Evolutionary conservation across 805 yeast genomes (phyloP).

Genomic region (Metschnikowia arizonensis): DNA sequence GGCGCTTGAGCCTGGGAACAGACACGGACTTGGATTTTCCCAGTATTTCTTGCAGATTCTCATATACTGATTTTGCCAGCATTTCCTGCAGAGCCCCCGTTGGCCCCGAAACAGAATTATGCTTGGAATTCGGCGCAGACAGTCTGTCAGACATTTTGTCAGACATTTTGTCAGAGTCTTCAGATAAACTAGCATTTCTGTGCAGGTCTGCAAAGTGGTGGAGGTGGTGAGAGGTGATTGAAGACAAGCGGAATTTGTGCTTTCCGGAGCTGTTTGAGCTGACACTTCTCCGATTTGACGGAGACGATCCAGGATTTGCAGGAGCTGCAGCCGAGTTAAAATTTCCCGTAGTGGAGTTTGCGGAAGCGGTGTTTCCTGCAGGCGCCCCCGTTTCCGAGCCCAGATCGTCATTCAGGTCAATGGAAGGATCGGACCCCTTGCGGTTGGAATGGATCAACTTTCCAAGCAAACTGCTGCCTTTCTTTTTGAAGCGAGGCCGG

Average conservation of each 20-base stretch:
- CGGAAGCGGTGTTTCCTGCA: slow-evolving; percentile 6
- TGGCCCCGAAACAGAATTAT: slow-evolving; percentile 15
- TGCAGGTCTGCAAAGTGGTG: slow-evolving; percentile 10
- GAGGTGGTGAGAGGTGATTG: slow-evolving; percentile 29
- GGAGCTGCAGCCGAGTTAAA: slow-evolving; percentile 14
- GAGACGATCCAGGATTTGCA: background rate
- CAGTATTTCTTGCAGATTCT: background rate
- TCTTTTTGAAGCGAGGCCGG: slow-evolving; percentile 42
- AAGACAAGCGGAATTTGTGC: slow-evolving; percentile 37
- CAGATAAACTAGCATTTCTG: slow-evolving; percentile 12
- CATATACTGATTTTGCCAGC: too few relatives aligned
- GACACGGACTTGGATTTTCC: background rate
- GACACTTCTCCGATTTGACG: slow-evolving; percentile 10
- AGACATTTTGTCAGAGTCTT: slow-evolving; percentile 12
- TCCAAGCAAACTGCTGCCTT: slow-evolving; percentile 35
- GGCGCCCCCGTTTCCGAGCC: background rate
- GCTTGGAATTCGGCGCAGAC: slow-evolving; percentile 12
- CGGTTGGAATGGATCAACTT: slow-evolving; percentile 36
- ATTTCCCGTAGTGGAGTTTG: slow-evolving; percentile 13
- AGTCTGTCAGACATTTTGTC: slow-evolving; percentile 11
- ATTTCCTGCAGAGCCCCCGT: too few relatives aligned
- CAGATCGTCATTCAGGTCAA: slow-evolving; percentile 8
- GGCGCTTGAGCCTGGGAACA: background rate
- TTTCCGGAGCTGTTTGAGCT: slow-evolving; percentile 20
- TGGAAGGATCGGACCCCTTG: slow-evolving; percentile 26